Evolutionary conservation across 2,329 filamentous ascomycete species (phyloP).

Genomic region (Phialophora verrucosa): DNA sequence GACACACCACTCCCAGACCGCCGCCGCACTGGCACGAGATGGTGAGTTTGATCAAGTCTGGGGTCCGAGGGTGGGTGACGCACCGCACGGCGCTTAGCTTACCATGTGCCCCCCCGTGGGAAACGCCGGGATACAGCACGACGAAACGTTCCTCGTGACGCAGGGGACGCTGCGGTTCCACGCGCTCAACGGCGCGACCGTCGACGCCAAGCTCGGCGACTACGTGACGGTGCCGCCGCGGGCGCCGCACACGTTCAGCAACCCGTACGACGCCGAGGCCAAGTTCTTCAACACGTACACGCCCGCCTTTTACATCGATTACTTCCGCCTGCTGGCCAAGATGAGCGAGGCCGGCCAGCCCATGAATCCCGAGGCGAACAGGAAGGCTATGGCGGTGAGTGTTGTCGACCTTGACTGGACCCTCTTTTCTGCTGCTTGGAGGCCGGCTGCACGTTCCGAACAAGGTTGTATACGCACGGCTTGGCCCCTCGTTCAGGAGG

Average conservation of each 20-base stretch:
- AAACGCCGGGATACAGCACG: slow-evolving; percentile 57
- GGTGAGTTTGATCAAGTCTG: slow-evolving; percentile 8
- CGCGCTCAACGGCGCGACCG: slow-evolving; percentile 35
- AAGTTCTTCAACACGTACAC: slow-evolving; percentile 64
- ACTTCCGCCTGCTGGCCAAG: slow-evolving; percentile 60
- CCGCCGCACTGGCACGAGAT: slow-evolving; percentile 39
- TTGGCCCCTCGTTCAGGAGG: no score
- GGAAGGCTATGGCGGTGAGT: slow-evolving; percentile 39
- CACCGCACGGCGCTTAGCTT: no score
- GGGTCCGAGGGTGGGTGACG: no score
- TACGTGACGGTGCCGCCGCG: slow-evolving; percentile 62
- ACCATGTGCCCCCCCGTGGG: no score
- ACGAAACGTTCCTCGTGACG: slow-evolving; percentile 63
- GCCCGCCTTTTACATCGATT: slow-evolving; percentile 63
- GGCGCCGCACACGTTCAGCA: slow-evolving; percentile 62
- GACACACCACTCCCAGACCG: slow-evolving; percentile 20
- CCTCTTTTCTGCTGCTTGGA: no score
- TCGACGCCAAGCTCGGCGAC: slow-evolving; percentile 46
- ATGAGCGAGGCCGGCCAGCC: slow-evolving; percentile 52
- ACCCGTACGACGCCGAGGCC: slow-evolving; percentile 60
- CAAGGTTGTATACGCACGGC: no score
- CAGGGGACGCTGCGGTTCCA: slow-evolving; percentile 39
- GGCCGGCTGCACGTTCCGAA: no score
- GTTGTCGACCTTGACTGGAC: no score
- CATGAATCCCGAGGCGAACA: slow-evolving; percentile 38